Evolutionary conservation across 768 basidiomycete genomes (phyloP).

Genomic region (Auriscalpium orientale): DNA sequence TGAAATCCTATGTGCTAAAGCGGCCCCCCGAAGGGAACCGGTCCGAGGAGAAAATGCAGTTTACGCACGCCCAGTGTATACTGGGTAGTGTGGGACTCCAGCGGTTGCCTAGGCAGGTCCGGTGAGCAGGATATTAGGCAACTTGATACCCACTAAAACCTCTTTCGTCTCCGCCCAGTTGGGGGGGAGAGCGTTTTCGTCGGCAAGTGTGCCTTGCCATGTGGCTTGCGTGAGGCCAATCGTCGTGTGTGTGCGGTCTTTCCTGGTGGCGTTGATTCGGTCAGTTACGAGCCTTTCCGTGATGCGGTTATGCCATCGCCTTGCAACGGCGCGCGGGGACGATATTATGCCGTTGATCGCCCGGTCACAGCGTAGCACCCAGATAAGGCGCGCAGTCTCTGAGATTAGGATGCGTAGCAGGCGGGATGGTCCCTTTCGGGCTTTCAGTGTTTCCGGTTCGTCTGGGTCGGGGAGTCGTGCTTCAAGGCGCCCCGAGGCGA

Average conservation of each 20-base stretch:
- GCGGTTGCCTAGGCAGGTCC: too few relatives aligned
- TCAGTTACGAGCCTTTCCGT: background rate
- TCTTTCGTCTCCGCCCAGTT: background rate
- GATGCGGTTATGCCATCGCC: background rate
- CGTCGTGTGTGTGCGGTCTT: too few relatives aligned
- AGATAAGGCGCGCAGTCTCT: background rate
- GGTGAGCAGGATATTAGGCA: too few relatives aligned
- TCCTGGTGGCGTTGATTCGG: background rate
- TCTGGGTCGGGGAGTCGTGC: background rate
- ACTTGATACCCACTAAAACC: background rate
- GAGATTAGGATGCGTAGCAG: conserved; percentile 1
- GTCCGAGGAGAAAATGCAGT: too few relatives aligned
- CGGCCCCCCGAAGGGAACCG: too few relatives aligned
- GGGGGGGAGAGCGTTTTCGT: background rate
- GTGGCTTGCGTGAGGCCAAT: background rate
- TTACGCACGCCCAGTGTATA: too few relatives aligned
- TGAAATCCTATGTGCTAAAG: too few relatives aligned
- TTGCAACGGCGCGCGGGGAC: too few relatives aligned
- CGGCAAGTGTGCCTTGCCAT: background rate
- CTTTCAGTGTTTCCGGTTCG: background rate
- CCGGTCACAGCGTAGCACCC: conserved; percentile 2
- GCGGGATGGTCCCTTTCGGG: background rate
- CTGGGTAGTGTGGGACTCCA: too few relatives aligned
- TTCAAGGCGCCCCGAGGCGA: background rate
- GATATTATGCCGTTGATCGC: background rate